Conservation (phyloP, 2,329 filamentous ascomycete genomes). For the Ophiostoma tasmaniense region DNA sequence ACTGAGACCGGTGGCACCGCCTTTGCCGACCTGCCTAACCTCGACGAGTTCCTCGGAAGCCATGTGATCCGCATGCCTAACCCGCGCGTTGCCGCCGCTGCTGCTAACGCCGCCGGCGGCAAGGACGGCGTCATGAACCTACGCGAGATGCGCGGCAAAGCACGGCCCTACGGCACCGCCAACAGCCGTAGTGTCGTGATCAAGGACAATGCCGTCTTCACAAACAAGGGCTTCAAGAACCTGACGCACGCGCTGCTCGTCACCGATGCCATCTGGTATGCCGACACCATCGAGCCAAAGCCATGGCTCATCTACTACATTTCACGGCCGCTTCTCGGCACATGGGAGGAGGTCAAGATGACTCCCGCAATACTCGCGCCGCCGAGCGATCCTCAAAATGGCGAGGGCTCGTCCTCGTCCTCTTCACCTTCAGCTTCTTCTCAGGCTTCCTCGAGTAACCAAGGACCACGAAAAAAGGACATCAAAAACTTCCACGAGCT, state of each 20-base stretch:
- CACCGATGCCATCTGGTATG: constrained; percentile 77
- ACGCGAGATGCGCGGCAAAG: constrained; percentile 83
- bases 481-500: constrained; percentile 86
- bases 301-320: constrained; percentile 98
- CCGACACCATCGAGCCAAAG: constrained; percentile 77
- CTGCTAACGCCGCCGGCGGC: constrained; percentile 40
- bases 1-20: constrained; percentile 58
- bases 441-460: constrained; percentile 32
- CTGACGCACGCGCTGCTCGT: constrained; percentile 83
- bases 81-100: constrained; percentile 36
- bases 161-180: constrained; percentile 84
- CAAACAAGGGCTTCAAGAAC: constrained; percentile 94
- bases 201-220: constrained; percentile 88
- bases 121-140: constrained; percentile 56
- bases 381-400: not conserved
- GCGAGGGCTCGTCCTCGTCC: constrained; percentile 20
- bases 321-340: constrained; percentile 75
- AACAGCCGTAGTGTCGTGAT: constrained; percentile 91
- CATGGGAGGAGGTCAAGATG: constrained; percentile 68
- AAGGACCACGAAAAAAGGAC: constrained; percentile 68
- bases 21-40: constrained; percentile 72
- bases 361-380: constrained; percentile 52
- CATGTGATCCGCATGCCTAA: constrained; percentile 82
- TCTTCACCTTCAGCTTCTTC: constrained; percentile 28
- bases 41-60: constrained; percentile 92